Base-by-base conservation (phyloP, 2,329 filamentous ascomycete genomes). In the Aspergillus transmontanensis region DNA sequence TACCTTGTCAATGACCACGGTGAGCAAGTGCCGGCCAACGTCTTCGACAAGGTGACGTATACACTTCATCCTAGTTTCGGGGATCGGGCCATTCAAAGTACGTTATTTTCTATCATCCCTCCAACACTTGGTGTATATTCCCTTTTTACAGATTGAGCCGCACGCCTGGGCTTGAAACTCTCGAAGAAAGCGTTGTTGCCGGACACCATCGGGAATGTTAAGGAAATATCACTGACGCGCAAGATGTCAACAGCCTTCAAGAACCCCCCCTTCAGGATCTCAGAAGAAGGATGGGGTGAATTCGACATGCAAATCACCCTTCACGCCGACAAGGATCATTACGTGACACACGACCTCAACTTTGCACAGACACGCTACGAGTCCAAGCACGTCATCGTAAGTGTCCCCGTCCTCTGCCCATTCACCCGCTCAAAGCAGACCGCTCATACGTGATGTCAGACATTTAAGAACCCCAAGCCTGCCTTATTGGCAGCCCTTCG, bases 271-370 rank as follows among this genome's bases (percentile, higher is more conserved):
- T 99, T 98, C 82, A 86, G 86, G 68, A 96, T 96, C 79, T 84
- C 88, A 67, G 96, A 99, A 80, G 92, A 97, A 80, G 95, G 95
- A 70, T 99, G 95, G 95, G 95, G 95, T 74, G 95, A 98, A 81
- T 99, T 99, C 77, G 95, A 98, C 76, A 94, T 99, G 89, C 85
- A 84, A 55, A 95, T 98, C 73, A 88, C 91, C 66, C 86, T 96
- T 70, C 90, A 89, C 74, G 91, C 90, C 34, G 93, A 95, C 79
- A 97, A 97, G 84, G 94, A 97, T 74, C 87, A 93, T 73, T 84
- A 86, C 16, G 84, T 99, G 68, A 81, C 84, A 57, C 95, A 99
- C 79, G 95, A 99, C 75, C 86, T 99, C 65, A 97, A 98, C 84
- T 99, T 99, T 79, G 85, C 87, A 70, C 85, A 89, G 69, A 84